Evolutionary conservation across 148 eudicot species (phyloP).

Genomic region (Rhododendron mucronatum): DNA sequence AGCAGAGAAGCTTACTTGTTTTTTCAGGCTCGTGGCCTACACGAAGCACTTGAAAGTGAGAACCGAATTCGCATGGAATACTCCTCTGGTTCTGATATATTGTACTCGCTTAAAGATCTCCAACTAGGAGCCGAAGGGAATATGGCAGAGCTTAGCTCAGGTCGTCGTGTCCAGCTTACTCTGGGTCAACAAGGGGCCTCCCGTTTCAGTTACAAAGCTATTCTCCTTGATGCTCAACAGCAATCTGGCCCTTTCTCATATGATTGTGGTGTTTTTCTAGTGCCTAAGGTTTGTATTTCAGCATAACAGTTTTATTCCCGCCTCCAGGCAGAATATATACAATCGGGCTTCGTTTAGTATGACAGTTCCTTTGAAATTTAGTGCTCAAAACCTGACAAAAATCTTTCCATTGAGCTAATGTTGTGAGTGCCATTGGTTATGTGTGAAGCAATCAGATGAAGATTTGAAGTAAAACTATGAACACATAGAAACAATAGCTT

Average conservation of each 20-base stretch:
- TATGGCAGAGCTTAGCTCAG: constrained; percentile 57
- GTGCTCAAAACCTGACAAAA: not conserved
- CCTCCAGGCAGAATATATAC: not conserved
- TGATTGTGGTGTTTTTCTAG: constrained; percentile 77
- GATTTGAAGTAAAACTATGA: not conserved
- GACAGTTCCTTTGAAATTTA: not conserved
- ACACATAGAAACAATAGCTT: not conserved
- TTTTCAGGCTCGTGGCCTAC: constrained; percentile 57
- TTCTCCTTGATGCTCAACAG: constrained; percentile 78
- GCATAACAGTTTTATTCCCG: not conserved
- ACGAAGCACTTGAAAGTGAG: constrained; percentile 67
- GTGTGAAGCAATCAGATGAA: not conserved
- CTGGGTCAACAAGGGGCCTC: constrained; percentile 73
- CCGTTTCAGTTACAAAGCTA: constrained; percentile 55
- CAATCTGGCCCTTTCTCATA: constrained; percentile 49
- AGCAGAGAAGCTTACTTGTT: constrained; percentile 8
- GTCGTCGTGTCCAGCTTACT: constrained; percentile 55
- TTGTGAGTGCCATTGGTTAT: not conserved
- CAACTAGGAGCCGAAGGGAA: constrained; percentile 70
- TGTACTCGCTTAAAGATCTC: constrained; percentile 72
- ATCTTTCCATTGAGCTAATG: not conserved
- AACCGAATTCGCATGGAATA: constrained; percentile 49
- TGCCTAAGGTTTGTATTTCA: constrained; percentile 59
- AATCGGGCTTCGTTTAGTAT: not conserved
- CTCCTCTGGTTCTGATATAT: constrained; percentile 49